Conservation (phyloP, 2,329 filamentous ascomycete genomes). For the Huntiella bhutanensis region DNA sequence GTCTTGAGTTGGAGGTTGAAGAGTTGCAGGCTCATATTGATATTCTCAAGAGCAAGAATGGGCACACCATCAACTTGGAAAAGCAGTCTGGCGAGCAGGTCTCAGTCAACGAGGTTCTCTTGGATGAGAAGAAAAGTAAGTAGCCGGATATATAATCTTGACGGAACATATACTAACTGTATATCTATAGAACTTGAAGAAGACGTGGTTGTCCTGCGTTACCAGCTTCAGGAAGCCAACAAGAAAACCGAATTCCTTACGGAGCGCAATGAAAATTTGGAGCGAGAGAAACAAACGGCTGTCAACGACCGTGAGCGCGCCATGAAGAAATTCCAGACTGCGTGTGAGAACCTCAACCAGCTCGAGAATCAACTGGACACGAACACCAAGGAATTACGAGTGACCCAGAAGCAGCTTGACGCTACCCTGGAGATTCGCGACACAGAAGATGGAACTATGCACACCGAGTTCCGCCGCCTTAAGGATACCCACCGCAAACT, state of each 20-base stretch:
- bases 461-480: slow-evolving; percentile 23
- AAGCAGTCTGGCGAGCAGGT: slow-evolving; percentile 11
- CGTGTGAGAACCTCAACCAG: slow-evolving; percentile 37
- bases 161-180: background rate
- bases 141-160: slow-evolving; percentile 11
- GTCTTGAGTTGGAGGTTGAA: slow-evolving; percentile 32
- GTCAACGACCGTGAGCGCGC: slow-evolving; percentile 46
- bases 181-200: slow-evolving; percentile 32
- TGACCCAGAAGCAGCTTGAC: slow-evolving; percentile 24
- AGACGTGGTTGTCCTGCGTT: slow-evolving; percentile 39
- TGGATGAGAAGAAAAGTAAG: slow-evolving; percentile 38
- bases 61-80: slow-evolving; percentile 17
- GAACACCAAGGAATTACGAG: slow-evolving; percentile 25
- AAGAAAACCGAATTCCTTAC: slow-evolving; percentile 16
- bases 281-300: slow-evolving; percentile 43
- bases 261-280: slow-evolving; percentile 36
- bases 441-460: slow-evolving; percentile 20
- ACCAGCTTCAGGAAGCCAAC: slow-evolving; percentile 41
- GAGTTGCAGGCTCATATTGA: slow-evolving; percentile 30
- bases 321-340: slow-evolving; percentile 40
- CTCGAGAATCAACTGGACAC: slow-evolving; percentile 24
- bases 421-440: slow-evolving; percentile 22
- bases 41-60: slow-evolving; percentile 23
- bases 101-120: slow-evolving; percentile 19
- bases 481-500: slow-evolving; percentile 17